Base-by-base conservation (phyloP, 1,284 basidiomycete species). In the Leucoagaricus sp. region DNA sequence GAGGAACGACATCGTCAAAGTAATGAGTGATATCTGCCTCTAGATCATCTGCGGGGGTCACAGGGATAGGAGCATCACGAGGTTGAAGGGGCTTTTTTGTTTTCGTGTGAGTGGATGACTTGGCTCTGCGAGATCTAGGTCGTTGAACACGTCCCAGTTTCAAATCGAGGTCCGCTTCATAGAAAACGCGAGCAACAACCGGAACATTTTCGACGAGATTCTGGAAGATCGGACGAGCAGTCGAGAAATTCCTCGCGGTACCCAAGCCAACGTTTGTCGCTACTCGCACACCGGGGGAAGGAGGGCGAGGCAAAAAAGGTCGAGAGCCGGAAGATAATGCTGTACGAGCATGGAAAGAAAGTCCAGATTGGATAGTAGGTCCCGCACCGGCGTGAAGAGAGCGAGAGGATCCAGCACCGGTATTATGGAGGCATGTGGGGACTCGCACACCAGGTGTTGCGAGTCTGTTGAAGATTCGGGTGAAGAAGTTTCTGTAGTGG, bases 141-240 rank as follows among this genome's bases (percentile, higher is more conserved):
- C 60, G 57, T 52, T 63, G 72, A 59, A 65, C 60, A 65, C 71
- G 71, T 55, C 74, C 66, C 62, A 69, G 71, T 55, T 56, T 61
- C 42, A 65, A 64, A 49, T 89, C 84, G 78, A 82, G 83, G 67
- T 90, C 87, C 0, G 81, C 83, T 68, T 91, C 86, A 67, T 81
- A 85, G 34, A 91, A 73, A 1, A 89, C 82, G 33, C 89, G 81
- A 9, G 79, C 82, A 0, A 82, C 77, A 19, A 92, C 71, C 6
- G 89, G 89, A 1, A 90, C 84, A 66, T 92, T 92, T 67, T 92
- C 82, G 1, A 82, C 82, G 26, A 92, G 68, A 64, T 86, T 84
- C 68, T 90, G 85, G 76, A 92, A 91, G 52, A 91, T 78, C 3
- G 89, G 86, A 1, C 87, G 81, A 6, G 76, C 79, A 3, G 85